Conservation (phyloP, 2,329 filamentous ascomycete genomes). For the Calonectria leucothoes region DNA sequence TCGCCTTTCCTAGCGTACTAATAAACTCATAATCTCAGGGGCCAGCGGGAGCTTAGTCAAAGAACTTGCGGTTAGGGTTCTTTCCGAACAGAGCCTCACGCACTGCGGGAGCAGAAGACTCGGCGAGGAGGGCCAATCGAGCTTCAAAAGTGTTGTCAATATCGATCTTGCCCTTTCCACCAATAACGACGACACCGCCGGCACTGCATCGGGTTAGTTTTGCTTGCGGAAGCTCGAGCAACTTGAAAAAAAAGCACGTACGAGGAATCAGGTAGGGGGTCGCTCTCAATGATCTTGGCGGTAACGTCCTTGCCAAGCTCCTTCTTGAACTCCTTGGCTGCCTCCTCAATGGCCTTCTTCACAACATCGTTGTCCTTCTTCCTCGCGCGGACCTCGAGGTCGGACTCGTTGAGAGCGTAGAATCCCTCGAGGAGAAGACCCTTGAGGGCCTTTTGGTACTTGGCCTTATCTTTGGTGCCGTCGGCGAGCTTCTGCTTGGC, state of each 20-base stretch:
- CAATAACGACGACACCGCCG: constrained; percentile 84
- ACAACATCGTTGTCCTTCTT: constrained; percentile 82
- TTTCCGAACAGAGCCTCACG: constrained; percentile 90
- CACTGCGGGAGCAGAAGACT: constrained; percentile 85
- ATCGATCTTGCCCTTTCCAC: constrained; percentile 91
- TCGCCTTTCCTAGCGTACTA: constrained; percentile 32
- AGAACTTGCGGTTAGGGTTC: constrained; percentile 96
- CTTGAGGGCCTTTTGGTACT: constrained; percentile 83
- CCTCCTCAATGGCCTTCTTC: constrained; percentile 82
- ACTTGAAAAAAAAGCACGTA: constrained; percentile 62
- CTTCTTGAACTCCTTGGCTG: constrained; percentile 86
- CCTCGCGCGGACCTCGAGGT: constrained; percentile 79
- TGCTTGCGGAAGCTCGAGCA: background rate
- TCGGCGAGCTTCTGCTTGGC: constrained; percentile 77
- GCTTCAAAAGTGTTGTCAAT: constrained; percentile 99
- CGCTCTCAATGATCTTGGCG: constrained; percentile 80
- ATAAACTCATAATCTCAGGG: constrained; percentile 25
- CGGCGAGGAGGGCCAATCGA: constrained; percentile 85
- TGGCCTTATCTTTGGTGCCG: constrained; percentile 74
- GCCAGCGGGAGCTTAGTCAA: constrained; percentile 70
- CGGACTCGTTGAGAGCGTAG: constrained; percentile 86
- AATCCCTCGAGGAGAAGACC: constrained; percentile 88
- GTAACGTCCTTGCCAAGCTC: constrained; percentile 76
- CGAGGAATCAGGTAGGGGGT: constrained; percentile 84
- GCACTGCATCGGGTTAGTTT: constrained; percentile 66